These are phyloP conservation scores for Pseudozyma hubeiensis DNA, from an alignment of 1,284 basidiomycete species.

Conservation along the genomic window DNA sequence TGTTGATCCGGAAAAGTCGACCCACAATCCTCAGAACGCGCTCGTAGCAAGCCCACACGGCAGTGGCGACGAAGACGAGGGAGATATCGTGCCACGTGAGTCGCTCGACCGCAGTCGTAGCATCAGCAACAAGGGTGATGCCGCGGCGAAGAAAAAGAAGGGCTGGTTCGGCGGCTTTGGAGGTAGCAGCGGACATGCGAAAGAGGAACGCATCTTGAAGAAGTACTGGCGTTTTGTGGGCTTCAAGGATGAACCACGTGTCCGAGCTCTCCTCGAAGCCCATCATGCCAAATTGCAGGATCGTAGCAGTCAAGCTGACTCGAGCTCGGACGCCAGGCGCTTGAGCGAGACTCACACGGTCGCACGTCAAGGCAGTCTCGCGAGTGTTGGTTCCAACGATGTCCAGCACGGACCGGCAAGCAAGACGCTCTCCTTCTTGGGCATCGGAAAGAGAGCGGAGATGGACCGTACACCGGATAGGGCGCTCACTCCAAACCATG, in stretches of 20 bases:
- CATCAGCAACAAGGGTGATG: constrained; percentile 12
- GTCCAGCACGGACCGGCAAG: constrained; percentile 52
- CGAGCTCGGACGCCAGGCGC: not conserved
- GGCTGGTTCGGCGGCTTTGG: constrained; percentile 58
- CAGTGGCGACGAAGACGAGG: constrained; percentile 54
- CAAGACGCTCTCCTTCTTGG: constrained; percentile 50
- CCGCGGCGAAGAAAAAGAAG: constrained; percentile 44
- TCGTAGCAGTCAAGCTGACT: constrained; percentile 3
- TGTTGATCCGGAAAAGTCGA: constrained; percentile 47
- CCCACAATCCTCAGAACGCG: constrained; percentile 30
- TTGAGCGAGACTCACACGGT: constrained; percentile 18
- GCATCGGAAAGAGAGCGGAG: constrained; percentile 36
- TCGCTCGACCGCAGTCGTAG: constrained; percentile 41
- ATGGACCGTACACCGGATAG: constrained; percentile 42
- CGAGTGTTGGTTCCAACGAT: constrained; percentile 41
- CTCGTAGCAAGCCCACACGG: constrained; percentile 39
- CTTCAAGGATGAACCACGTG: constrained; percentile 61
- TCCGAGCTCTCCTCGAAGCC: constrained; percentile 55
- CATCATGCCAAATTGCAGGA: constrained; percentile 51
- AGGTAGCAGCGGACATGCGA: constrained; percentile 28
- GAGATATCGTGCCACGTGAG: constrained; percentile 69
- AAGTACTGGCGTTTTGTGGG: constrained; percentile 70
- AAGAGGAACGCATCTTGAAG: constrained; percentile 63
- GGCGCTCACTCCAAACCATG: constrained; percentile 46
- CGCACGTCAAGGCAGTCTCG: constrained; percentile 29